Conservation (phyloP, 805 yeast genomes). For the Candida peoriensis region DNA sequence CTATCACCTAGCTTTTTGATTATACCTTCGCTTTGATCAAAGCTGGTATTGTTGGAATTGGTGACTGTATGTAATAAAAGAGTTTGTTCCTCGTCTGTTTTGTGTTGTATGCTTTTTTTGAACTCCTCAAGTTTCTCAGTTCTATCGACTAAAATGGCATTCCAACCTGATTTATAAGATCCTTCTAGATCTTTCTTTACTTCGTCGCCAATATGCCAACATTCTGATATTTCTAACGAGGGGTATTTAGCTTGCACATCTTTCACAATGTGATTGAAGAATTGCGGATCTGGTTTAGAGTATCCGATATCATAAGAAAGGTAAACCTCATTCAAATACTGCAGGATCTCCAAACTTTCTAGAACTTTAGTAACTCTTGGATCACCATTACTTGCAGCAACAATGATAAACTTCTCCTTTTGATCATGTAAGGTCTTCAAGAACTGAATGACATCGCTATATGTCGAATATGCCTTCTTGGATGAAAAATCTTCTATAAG, state of each 20-base stretch:
- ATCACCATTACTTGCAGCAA: conserved; percentile 61
- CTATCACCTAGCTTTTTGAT: conserved; percentile 1
- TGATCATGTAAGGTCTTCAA: conserved; percentile 27
- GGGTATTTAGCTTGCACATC: conserved; percentile 22
- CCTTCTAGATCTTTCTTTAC: conserved; percentile 49
- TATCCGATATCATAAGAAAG: conserved; percentile 53
- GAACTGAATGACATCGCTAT: conserved; percentile 48
- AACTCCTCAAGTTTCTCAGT: conserved; percentile 25
- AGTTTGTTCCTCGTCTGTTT: conserved; percentile 10
- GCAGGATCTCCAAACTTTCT: conserved; percentile 38
- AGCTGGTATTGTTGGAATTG: conserved; percentile 1
- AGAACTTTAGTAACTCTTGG: conserved; percentile 43
- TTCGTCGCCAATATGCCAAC: conserved; percentile 76
- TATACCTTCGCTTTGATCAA: neutral
- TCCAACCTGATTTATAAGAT: conserved; percentile 53
- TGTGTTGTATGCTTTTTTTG: conserved; percentile 4
- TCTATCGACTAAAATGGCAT: conserved; percentile 52
- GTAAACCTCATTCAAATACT: conserved; percentile 39
- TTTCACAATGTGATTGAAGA: conserved; percentile 38
- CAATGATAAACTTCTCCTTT: conserved; percentile 30
- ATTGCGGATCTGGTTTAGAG: conserved; percentile 45
- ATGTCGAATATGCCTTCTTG: conserved; percentile 48
- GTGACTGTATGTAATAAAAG: conserved; percentile 10
- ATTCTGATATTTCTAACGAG: conserved; percentile 21
- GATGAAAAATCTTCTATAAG: conserved; percentile 46